These are phyloP conservation scores for Ceratocystis smalleyi DNA, from an alignment of 2,329 filamentous ascomycete species.

Conservation along the genomic window DNA sequence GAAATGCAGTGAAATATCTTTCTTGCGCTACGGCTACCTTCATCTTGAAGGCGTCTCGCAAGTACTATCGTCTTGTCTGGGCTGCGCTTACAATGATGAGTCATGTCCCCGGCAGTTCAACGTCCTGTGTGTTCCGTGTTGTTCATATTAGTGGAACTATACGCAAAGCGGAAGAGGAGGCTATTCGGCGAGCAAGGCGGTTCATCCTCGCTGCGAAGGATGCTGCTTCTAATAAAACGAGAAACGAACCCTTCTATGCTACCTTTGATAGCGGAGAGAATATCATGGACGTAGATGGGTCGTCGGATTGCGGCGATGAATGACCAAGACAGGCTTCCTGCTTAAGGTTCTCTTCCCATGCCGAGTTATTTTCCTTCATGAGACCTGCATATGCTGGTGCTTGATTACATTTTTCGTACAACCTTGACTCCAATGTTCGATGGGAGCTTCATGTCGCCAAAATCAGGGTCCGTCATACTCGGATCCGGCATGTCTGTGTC, in stretches of 20 bases:
- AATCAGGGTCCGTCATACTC: slow-evolving; percentile 29
- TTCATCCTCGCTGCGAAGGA: slow-evolving; percentile 54
- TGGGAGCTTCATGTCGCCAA: slow-evolving; percentile 37
- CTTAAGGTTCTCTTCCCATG: background rate
- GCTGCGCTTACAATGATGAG: slow-evolving; percentile 71
- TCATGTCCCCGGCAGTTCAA: slow-evolving; percentile 44
- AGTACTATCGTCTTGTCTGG: slow-evolving; percentile 80
- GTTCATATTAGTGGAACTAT: slow-evolving; percentile 86
- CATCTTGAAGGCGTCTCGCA: slow-evolving; percentile 70
- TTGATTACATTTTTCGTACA: slow-evolving; percentile 46
- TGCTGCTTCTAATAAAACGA: slow-evolving; percentile 21
- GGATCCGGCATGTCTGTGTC: slow-evolving; percentile 19
- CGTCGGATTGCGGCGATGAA: slow-evolving; percentile 22
- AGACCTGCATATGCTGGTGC: background rate
- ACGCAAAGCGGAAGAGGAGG: slow-evolving; percentile 78
- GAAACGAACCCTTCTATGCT: slow-evolving; percentile 18
- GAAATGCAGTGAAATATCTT: slow-evolving; percentile 68
- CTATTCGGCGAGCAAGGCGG: slow-evolving; percentile 58
- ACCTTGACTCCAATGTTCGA: slow-evolving; percentile 55
- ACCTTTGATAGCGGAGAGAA: slow-evolving; percentile 14
- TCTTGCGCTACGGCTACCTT: slow-evolving; percentile 86
- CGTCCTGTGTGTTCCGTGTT: slow-evolving; percentile 65
- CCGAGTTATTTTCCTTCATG: background rate
- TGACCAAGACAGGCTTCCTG: background rate
- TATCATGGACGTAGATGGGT: slow-evolving; percentile 19